These are phyloP conservation scores for Scleromitrula shiraiana DNA, from an alignment of 2,329 filamentous ascomycete genomes.

Conservation along the genomic window DNA sequence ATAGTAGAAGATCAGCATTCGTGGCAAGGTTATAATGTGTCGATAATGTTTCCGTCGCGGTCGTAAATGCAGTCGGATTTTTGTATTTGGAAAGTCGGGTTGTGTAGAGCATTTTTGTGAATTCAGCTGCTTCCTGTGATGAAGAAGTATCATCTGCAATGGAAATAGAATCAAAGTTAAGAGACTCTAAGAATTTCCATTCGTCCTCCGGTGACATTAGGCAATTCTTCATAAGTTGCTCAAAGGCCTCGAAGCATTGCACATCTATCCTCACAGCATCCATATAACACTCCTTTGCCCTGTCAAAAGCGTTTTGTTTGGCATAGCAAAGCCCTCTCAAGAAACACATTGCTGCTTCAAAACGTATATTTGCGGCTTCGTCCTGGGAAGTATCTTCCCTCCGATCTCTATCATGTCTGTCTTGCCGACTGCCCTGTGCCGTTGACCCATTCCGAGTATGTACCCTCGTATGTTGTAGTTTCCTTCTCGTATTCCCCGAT, in stretches of 20 bases:
- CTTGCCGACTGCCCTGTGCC: conserved; percentile 32
- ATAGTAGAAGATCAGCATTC: conserved; percentile 85
- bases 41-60: conserved; percentile 81
- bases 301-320: conserved; percentile 94
- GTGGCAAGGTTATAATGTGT: conserved; percentile 83
- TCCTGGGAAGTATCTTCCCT: conserved; percentile 40
- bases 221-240: conserved; percentile 94
- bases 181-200: conserved; percentile 60
- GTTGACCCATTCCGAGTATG: conserved; percentile 41
- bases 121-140: conserved; percentile 82
- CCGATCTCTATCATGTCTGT: conserved; percentile 16
- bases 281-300: conserved; percentile 97
- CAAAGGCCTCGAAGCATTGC: conserved; percentile 96
- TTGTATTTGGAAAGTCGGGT: conserved; percentile 93
- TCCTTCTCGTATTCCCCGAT: conserved; percentile 56
- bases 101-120: conserved; percentile 93
- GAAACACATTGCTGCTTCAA: conserved; percentile 97
- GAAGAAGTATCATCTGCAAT: conserved; percentile 56
- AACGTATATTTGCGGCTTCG: conserved; percentile 68
- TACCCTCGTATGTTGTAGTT: conserved; percentile 59
- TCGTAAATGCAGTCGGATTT: conserved; percentile 72
- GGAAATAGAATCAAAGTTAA: conserved; percentile 81
- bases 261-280: conserved; percentile 94
- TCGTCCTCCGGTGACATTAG: conserved; percentile 73
- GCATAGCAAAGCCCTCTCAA: conserved; percentile 88